Conservation (phyloP, 2,329 filamentous ascomycete species). For the Daldinia sp. region DNA sequence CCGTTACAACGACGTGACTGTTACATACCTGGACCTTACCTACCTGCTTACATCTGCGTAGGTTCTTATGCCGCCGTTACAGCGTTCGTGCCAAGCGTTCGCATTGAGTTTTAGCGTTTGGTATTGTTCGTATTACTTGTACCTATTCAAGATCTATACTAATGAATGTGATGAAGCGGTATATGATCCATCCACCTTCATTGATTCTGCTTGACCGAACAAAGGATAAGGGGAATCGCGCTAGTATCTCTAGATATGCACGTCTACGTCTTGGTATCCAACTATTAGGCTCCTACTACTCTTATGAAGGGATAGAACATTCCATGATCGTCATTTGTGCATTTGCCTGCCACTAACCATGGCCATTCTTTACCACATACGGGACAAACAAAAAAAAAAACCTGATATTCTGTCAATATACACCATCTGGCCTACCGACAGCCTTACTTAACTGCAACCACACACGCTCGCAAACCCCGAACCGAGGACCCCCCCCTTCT, state of each 20-base stretch:
- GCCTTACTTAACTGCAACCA: too few relatives aligned
- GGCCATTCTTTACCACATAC: not conserved
- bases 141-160: not conserved
- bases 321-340: not conserved
- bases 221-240: too few relatives aligned
- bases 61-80: not conserved
- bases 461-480: not conserved
- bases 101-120: not conserved
- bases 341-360: not conserved
- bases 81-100: not conserved
- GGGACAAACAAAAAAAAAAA: not conserved
- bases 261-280: not conserved
- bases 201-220: not conserved
- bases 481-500: not conserved
- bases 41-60: not conserved
- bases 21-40: not conserved
- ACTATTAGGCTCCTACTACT: not conserved
- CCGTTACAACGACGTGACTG: constrained; percentile 26
- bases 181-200: not conserved
- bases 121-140: not conserved
- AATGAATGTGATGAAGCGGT: not conserved
- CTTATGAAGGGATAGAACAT: not conserved
- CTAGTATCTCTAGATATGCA: not conserved
- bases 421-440: not conserved
- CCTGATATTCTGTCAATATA: too few relatives aligned